phyloP scores from a whole-genome alignment of 73 alveolate species.

The Paramecium primaurelia region DNA sequence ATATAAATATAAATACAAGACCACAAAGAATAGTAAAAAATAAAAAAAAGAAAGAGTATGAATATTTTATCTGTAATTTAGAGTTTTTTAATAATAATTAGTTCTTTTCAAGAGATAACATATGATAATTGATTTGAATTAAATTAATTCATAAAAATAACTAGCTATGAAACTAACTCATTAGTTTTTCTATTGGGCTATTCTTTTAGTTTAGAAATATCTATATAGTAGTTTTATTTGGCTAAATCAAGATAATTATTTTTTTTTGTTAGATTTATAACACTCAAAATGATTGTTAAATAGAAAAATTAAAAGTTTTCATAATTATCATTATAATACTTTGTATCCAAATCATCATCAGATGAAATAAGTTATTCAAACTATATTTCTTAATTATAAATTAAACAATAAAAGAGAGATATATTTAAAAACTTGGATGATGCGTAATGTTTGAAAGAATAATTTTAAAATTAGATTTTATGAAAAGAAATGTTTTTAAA shows the following conservation, averaged over 20 bases:
- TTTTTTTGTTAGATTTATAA: neutral
- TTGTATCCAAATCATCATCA: neutral
- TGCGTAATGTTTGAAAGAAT: neutral
- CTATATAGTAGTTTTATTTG: neutral
- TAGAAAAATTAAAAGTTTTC: neutral
- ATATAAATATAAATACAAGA: neutral
- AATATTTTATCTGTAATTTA: too few relatives aligned
- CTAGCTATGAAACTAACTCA: neutral
- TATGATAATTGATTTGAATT: neutral
- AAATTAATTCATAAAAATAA: neutral
- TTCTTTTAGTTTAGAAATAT: neutral
- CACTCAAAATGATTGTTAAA: neutral
- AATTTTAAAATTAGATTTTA: neutral
- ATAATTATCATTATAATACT: neutral
- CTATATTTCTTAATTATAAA: neutral
- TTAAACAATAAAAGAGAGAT: neutral
- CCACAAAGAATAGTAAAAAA: neutral
- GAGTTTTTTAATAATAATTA: neutral
- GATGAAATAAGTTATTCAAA: neutral
- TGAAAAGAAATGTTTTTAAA: neutral
- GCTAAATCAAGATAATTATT: neutral
- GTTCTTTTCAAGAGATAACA: neutral
- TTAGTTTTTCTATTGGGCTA: neutral
- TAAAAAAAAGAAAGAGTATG: too few relatives aligned
- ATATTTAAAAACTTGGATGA: neutral